These are phyloP conservation scores for Bipolaris cookei DNA, from an alignment of 2,329 filamentous ascomycete genomes.

Conservation along the genomic window DNA sequence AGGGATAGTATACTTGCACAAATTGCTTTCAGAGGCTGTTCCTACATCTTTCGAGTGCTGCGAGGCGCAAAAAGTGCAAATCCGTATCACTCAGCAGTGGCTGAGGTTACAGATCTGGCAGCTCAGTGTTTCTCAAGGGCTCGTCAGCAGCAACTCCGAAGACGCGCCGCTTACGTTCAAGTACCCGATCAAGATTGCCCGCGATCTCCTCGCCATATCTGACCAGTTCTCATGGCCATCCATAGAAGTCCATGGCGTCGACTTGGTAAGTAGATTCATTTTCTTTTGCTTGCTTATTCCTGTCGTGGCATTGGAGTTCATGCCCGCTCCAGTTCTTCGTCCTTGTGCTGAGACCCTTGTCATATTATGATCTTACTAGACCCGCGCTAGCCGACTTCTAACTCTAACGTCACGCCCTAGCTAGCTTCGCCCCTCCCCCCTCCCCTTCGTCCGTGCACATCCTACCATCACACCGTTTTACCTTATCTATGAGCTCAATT, in stretches of 20 bases:
- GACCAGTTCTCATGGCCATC: constrained; percentile 73
- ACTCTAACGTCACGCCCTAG: constrained; percentile 34
- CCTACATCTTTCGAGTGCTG: constrained; percentile 65
- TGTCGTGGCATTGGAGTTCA: constrained; percentile 15
- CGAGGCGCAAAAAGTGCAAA: constrained; percentile 71
- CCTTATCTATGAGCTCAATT: constrained; percentile 22
- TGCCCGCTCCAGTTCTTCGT: constrained; percentile 26
- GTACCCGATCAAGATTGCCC: constrained; percentile 66
- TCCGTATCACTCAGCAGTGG: constrained; percentile 74
- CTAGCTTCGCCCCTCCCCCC: constrained; percentile 23
- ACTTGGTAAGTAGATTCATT: constrained; percentile 63
- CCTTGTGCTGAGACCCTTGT: constrained; percentile 29
- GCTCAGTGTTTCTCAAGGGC: constrained; percentile 69
- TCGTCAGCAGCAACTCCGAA: constrained; percentile 64
- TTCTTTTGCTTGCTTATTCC: constrained; percentile 17
- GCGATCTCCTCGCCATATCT: constrained; percentile 67
- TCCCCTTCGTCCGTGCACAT: constrained; percentile 22
- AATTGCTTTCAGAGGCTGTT: constrained; percentile 60
- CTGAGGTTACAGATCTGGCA: constrained; percentile 74
- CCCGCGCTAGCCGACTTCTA: constrained; percentile 35
- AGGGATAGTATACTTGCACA: constrained; percentile 56
- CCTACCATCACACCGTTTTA: constrained; percentile 19
- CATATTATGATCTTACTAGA: constrained; percentile 29
- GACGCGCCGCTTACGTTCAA: constrained; percentile 67
- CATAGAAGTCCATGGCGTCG: constrained; percentile 76